Conservation (phyloP, 1,284 basidiomycete genomes). For the Ustilago shanxiensis region DNA sequence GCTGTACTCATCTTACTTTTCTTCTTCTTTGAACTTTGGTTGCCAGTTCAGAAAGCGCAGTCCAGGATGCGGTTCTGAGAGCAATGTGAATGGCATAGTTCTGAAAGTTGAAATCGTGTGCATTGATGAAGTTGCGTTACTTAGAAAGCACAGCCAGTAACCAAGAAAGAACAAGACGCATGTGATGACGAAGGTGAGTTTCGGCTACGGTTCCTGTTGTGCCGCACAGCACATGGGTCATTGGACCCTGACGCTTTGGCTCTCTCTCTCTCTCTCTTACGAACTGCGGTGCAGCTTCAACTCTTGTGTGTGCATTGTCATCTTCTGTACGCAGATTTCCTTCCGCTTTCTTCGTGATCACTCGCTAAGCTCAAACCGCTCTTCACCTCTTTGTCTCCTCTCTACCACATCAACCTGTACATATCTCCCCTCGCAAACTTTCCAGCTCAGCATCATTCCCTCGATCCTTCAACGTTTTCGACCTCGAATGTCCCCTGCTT, state of each 20-base stretch:
- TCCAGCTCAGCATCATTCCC: too few species aligned
- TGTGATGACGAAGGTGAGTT: constrained; percentile 8
- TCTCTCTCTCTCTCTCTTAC: too few species aligned
- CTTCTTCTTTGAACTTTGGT: too few species aligned
- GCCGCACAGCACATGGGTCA: neutral
- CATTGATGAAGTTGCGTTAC: too few species aligned
- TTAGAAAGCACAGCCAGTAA: neutral
- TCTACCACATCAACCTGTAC: neutral
- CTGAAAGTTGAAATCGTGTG: too few species aligned
- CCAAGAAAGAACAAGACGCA: neutral
- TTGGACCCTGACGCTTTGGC: constrained; percentile 15
- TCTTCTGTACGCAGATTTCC: neutral
- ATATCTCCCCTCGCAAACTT: neutral
- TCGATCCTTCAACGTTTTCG: too few species aligned
- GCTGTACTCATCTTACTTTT: too few species aligned
- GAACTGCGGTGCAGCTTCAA: too few species aligned
- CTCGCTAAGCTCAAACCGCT: neutral
- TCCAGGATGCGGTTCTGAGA: too few species aligned
- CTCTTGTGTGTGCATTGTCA: neutral
- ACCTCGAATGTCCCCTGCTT: too few species aligned
- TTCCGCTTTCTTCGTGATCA: neutral
- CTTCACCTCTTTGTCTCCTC: neutral
- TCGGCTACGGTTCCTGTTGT: constrained; percentile 4
- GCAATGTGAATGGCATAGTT: too few species aligned
- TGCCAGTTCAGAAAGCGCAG: too few species aligned